Evolutionary conservation across 1,139 yeast genomes (phyloP).

Genomic region (Pichia sp.): DNA sequence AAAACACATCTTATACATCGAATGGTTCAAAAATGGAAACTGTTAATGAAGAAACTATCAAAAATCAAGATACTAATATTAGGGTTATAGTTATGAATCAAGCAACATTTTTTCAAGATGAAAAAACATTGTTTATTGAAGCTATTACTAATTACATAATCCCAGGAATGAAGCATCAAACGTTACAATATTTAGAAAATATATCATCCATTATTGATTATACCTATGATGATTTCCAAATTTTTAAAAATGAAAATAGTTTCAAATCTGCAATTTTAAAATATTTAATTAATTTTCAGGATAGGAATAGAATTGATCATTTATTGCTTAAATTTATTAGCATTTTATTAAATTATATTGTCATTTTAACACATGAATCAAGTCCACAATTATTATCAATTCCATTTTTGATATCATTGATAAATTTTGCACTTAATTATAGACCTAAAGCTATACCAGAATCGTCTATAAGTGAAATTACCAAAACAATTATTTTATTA

Average conservation of each 20-base stretch:
- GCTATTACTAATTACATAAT: slow-evolving; percentile 34
- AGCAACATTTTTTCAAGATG: slow-evolving; percentile 32
- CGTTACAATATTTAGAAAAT: slow-evolving; percentile 45
- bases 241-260: slow-evolving; percentile 31
- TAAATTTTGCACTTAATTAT: slow-evolving; percentile 48
- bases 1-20: slow-evolving; percentile 3
- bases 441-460: slow-evolving; percentile 50
- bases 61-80: slow-evolving; percentile 1
- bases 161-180: slow-evolving; percentile 44
- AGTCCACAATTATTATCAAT: slow-evolving; percentile 33
- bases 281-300: slow-evolving; percentile 39
- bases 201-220: slow-evolving; percentile 39
- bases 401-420: slow-evolving; percentile 50
- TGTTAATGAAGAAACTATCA: not conserved
- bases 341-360: slow-evolving; percentile 35
- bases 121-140: slow-evolving; percentile 37
- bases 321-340: slow-evolving; percentile 38
- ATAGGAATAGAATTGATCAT: slow-evolving; percentile 39
- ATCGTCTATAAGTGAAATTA: slow-evolving; percentile 28
- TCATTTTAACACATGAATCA: slow-evolving; percentile 27
- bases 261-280: slow-evolving; percentile 27
- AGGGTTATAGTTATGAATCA: slow-evolving; percentile 27
- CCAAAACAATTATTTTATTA: slow-evolving; percentile 14
- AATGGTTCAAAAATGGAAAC: not conserved
- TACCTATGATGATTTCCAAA: slow-evolving; percentile 29